These are phyloP conservation scores for Oxytropis ochrocephala DNA, from an alignment of 306 rosid species.

Conservation along the genomic window DNA sequence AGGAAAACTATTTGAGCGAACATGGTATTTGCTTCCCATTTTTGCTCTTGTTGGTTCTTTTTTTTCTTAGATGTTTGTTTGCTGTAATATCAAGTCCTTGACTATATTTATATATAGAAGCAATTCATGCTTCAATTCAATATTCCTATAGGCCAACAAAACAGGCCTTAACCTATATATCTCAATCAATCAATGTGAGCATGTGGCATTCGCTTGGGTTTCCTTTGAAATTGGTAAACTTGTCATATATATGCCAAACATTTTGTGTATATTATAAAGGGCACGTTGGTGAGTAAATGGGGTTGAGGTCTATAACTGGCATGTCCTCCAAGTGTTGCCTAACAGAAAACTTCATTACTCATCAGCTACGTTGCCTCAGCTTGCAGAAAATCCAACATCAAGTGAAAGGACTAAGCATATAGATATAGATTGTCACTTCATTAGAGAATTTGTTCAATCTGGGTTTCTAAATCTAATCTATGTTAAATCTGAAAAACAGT, in stretches of 20 bases:
- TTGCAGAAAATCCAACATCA: no score
- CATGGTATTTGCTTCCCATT: slow-evolving; percentile 46
- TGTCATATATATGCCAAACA: slow-evolving; percentile 40
- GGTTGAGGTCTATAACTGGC: slow-evolving; percentile 1
- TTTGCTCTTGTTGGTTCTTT: background rate
- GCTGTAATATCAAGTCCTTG: background rate
- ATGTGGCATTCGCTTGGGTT: slow-evolving; percentile 31
- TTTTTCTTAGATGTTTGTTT: background rate
- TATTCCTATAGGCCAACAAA: background rate
- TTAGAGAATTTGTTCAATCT: no score
- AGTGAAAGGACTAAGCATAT: no score
- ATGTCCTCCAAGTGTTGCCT: slow-evolving; percentile 17
- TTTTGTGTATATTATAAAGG: background rate
- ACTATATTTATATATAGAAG: background rate
- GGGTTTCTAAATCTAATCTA: no score
- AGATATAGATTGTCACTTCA: no score
- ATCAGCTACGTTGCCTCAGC: slow-evolving; percentile 32
- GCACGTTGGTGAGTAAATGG: background rate
- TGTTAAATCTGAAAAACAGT: no score
- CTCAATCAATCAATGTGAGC: slow-evolving; percentile 11
- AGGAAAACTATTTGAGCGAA: slow-evolving; percentile 67
- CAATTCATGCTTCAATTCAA: background rate
- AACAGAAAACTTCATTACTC: slow-evolving; percentile 25
- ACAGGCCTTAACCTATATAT: background rate
- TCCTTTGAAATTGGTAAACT: slow-evolving; percentile 10